A percentile compares a stretch with the other conserved stretches of the same genome.
Conservation (phyloP, 345 rosid genomes). For the Populus simonii region DNA sequence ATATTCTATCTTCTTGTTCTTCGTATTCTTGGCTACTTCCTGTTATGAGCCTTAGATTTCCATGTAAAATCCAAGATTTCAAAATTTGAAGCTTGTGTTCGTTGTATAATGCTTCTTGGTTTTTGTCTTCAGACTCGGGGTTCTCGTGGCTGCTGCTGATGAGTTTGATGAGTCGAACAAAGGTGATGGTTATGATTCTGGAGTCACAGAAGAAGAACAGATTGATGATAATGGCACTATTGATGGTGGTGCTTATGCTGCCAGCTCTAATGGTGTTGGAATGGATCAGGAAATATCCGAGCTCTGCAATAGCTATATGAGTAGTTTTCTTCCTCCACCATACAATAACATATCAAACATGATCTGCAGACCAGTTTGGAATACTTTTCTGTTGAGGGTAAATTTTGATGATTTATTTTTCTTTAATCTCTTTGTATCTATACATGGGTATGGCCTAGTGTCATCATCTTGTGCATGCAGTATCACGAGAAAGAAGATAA, state of each 20-base stretch:
- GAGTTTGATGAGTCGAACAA: not conserved
- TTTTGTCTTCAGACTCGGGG: slow-evolving; percentile 23
- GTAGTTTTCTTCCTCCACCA: slow-evolving; percentile 70
- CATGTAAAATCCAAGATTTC: slow-evolving; percentile 37
- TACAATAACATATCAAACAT: slow-evolving; percentile 60
- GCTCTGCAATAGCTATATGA: slow-evolving; percentile 55
- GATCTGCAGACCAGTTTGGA: slow-evolving; percentile 72
- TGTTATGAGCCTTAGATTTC: slow-evolving; percentile 14
- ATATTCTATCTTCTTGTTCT: slow-evolving; percentile 14
- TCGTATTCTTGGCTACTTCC: slow-evolving; percentile 14
- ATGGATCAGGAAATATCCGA: slow-evolving; percentile 22
- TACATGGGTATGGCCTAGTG: not conserved
- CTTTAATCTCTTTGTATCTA: not conserved
- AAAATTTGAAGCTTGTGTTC: slow-evolving; percentile 9
- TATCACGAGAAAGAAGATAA: slow-evolving; percentile 61
- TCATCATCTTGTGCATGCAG: slow-evolving; percentile 32
- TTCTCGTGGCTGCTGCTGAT: slow-evolving; percentile 21
- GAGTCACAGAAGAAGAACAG: not conserved
- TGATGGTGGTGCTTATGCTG: not conserved
- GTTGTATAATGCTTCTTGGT: slow-evolving; percentile 33
- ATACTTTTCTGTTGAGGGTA: slow-evolving; percentile 75
- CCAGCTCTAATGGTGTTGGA: not conserved
- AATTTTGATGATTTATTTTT: slow-evolving; percentile 5
- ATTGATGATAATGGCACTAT: not conserved
- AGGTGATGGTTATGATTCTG: not conserved